A percentile compares a stretch with the other conserved stretches of the same genome.
phyloP scores from a whole-genome alignment of 108 stramenopile species.

The Chaetoceros muelleri region DNA sequence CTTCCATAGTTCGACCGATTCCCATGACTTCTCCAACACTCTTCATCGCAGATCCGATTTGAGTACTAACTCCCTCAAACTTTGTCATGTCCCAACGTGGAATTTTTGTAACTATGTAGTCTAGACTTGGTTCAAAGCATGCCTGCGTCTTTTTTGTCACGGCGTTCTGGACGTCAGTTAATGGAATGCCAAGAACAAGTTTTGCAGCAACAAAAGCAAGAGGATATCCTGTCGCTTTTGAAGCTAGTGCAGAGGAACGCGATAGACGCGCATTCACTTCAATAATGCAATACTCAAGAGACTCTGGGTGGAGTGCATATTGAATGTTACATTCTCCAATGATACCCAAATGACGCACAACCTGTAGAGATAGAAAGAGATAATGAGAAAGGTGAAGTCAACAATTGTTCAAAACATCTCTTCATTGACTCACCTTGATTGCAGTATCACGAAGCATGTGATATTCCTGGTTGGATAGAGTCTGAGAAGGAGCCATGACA shows the following conservation, averaged over 20 bases:
- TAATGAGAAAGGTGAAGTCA: slow-evolving; percentile 1
- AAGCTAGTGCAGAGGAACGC: slow-evolving; percentile 94
- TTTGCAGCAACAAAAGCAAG: slow-evolving; percentile 98
- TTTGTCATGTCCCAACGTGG: slow-evolving; percentile 98
- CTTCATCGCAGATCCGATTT: slow-evolving; percentile 96
- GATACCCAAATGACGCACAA: slow-evolving; percentile 94
- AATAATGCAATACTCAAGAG: slow-evolving; percentile 93
- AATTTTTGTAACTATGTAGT: slow-evolving; percentile 96
- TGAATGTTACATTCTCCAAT: slow-evolving; percentile 99
- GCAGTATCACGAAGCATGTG: slow-evolving; percentile 97
- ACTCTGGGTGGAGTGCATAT: slow-evolving; percentile 94
- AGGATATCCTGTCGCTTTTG: slow-evolving; percentile 98
- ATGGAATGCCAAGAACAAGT: slow-evolving; percentile 84
- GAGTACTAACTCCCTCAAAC: slow-evolving; percentile 80
- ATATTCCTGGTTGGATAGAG: slow-evolving; percentile 93
- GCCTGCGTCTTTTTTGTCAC: slow-evolving; percentile 95
- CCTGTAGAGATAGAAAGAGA: slow-evolving; percentile 23
- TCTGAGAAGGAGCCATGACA: slow-evolving; percentile 97
- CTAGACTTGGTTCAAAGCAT: slow-evolving; percentile 96
- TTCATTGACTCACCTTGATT: slow-evolving; percentile 45
- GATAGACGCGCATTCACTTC: slow-evolving; percentile 98
- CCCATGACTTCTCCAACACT: slow-evolving; percentile 99
- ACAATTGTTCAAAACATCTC: background rate
- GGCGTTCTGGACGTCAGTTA: slow-evolving; percentile 90
- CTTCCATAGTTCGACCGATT: slow-evolving; percentile 96